phyloP scores from a whole-genome alignment of 2,329 filamentous ascomycete species.

The Lomentospora prolificans region DNA sequence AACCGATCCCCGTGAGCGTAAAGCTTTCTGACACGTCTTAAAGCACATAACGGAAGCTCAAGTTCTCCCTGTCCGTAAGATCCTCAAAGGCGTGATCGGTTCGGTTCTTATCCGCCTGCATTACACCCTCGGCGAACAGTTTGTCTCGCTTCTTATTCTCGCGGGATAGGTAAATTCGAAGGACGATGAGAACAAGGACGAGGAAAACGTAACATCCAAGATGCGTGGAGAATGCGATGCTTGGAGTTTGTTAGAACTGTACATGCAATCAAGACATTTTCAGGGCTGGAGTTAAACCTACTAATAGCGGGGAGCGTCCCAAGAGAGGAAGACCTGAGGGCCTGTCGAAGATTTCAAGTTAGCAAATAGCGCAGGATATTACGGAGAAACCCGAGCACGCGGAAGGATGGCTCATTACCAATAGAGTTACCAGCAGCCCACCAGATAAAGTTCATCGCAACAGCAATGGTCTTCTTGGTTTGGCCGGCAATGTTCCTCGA shows the following conservation, averaged over 20 bases:
- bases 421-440: constrained; percentile 62
- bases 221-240: constrained; percentile 57
- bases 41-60: constrained; percentile 48
- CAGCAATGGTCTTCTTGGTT: constrained; percentile 61
- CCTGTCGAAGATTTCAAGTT: constrained; percentile 21
- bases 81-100: constrained; percentile 50
- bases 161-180: constrained; percentile 46
- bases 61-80: constrained; percentile 51
- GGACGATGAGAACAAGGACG: constrained; percentile 43
- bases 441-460: constrained; percentile 60
- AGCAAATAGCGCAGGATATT: background rate
- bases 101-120: constrained; percentile 27
- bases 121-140: constrained; percentile 29
- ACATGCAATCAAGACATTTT: background rate
- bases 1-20: no score
- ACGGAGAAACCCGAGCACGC: no score
- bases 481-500: constrained; percentile 62
- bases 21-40: no score
- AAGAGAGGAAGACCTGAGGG: constrained; percentile 53
- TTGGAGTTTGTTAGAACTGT: background rate
- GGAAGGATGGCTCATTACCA: no score
- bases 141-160: constrained; percentile 51
- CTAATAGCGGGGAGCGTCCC: constrained; percentile 55
- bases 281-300: background rate
- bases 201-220: constrained; percentile 57